phyloP scores from a whole-genome alignment of 176 grass and related monocot genomes.

The Ensete glaucum region DNA sequence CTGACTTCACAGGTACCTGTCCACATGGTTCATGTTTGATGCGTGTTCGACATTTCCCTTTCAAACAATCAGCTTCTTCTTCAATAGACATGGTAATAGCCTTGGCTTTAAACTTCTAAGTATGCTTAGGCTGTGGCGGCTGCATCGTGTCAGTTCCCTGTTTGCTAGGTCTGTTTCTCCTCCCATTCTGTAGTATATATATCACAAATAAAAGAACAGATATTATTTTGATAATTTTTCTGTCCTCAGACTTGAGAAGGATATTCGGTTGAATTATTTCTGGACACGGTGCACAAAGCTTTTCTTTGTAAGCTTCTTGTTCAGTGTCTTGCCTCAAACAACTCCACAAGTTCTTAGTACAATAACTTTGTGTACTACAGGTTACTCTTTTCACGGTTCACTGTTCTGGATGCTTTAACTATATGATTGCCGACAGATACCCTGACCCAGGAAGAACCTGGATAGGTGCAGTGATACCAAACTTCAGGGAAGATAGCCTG shows the following conservation, averaged over 20 bases:
- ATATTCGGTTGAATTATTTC: conserved; percentile 59
- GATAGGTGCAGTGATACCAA: conserved; percentile 20
- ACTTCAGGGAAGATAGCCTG: conserved; percentile 20
- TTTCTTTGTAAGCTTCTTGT: conserved; percentile 36
- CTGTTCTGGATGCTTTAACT: conserved; percentile 26
- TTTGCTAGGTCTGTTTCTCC: conserved; percentile 37
- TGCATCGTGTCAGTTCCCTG: conserved; percentile 62
- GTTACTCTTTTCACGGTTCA: conserved; percentile 21
- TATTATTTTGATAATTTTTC: neutral
- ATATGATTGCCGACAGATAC: conserved; percentile 25
- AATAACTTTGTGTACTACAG: conserved; percentile 4
- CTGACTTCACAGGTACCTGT: conserved; percentile 63
- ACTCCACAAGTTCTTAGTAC: neutral
- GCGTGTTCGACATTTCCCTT: conserved; percentile 82
- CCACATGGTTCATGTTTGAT: conserved; percentile 91
- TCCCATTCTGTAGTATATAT: neutral
- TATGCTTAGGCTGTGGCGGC: conserved; percentile 84
- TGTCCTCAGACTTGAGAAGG: conserved; percentile 54
- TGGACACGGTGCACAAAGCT: conserved; percentile 65
- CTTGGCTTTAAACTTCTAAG: conserved; percentile 63
- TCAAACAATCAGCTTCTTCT: conserved; percentile 56
- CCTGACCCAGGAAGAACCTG: conserved; percentile 20
- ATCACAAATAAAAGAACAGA: neutral
- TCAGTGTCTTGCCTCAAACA: neutral
- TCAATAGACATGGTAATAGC: conserved; percentile 44